Base-by-base conservation (phyloP, 2,329 filamentous ascomycete species). In the Verticillium klebahnii region DNA sequence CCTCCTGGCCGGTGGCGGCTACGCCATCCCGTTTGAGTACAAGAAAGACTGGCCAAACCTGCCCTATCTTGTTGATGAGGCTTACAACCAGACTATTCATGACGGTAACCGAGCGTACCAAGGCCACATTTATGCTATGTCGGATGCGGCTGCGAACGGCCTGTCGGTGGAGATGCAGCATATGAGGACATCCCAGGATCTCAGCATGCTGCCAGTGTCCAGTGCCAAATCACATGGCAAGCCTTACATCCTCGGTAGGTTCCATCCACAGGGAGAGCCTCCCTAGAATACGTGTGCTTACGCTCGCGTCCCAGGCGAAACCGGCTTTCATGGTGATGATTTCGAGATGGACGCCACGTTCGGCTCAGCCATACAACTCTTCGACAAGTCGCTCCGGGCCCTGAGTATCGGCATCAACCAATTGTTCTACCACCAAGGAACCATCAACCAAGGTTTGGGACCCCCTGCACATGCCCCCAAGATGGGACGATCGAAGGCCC, bases 331-430 rank as follows among this genome's bases (percentile, higher is more conserved):
- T 1, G 54, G 57, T 29, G 23, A 54, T 31, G 34, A 64, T 58
- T 15, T 32, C 5, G 37, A 39, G 31, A 61, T 65, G 64, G 64
- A 63, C 56, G 52, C 68, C 70, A 81, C 63, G 71, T 63, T 63
- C n/a, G 61, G 61, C 31, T 40, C 55, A 31, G 61, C 61, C 14
- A 37, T 63, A 15, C 61, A 63, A 19, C 8, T 63, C 9, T 3
- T 63, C 1, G 61, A 63, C 58, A 63, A 63, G 45, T 40, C 61
- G 2, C 40, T 63, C 15, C 39, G 54, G 3, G 58, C 61, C n/a
- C 19, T 63, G 15, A 39, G 54, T n/a, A 29, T 60, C 19, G 61
- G 61, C 5, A 36, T 63, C 34, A 1, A 56, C 17, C 61, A 59
- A 25, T 32, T 63, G 7, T 63, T 58, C n/a, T 63, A 60, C 34